phyloP scores from a whole-genome alignment of 2,329 filamentous ascomycete genomes.

The Neofusicoccum umdonicola region DNA sequence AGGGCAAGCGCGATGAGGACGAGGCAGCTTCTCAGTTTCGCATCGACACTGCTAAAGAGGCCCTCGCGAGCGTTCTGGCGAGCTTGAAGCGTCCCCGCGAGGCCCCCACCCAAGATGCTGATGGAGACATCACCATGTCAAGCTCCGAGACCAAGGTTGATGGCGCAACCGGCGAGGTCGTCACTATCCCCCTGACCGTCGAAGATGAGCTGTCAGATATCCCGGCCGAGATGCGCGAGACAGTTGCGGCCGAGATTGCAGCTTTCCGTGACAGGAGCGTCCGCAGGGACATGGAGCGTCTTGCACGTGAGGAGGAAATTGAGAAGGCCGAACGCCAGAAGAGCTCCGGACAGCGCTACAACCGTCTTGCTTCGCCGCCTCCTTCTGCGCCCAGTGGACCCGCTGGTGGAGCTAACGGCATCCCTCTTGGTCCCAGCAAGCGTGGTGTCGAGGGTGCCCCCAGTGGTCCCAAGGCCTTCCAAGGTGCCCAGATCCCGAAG shows the following conservation, averaged over 20 bases:
- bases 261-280: slow-evolving; percentile 92
- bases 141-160: slow-evolving; percentile 49
- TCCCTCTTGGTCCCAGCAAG: slow-evolving; percentile 71
- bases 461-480: slow-evolving; percentile 62
- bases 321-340: slow-evolving; percentile 80
- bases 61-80: slow-evolving; percentile 66
- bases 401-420: slow-evolving; percentile 64
- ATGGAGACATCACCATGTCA: slow-evolving; percentile 68
- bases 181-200: slow-evolving; percentile 76
- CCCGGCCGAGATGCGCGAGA: slow-evolving; percentile 91
- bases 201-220: slow-evolving; percentile 97
- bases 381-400: slow-evolving; percentile 59
- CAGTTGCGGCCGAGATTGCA: slow-evolving; percentile 88
- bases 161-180: slow-evolving; percentile 70
- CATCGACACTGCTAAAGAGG: slow-evolving; percentile 65
- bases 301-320: slow-evolving; percentile 86
- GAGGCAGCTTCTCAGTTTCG: slow-evolving; percentile 63
- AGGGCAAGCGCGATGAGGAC: slow-evolving; percentile 63
- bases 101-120: slow-evolving; percentile 49
- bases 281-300: slow-evolving; percentile 80
- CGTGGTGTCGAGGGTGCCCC: slow-evolving; percentile 71
- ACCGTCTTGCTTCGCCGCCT: slow-evolving; percentile 70
- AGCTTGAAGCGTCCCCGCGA: slow-evolving; percentile 67
- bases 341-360: slow-evolving; percentile 61
- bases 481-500: slow-evolving; percentile 61